Base-by-base conservation (phyloP, 1,139 yeast species). In the Tardiomyces blankii region DNA sequence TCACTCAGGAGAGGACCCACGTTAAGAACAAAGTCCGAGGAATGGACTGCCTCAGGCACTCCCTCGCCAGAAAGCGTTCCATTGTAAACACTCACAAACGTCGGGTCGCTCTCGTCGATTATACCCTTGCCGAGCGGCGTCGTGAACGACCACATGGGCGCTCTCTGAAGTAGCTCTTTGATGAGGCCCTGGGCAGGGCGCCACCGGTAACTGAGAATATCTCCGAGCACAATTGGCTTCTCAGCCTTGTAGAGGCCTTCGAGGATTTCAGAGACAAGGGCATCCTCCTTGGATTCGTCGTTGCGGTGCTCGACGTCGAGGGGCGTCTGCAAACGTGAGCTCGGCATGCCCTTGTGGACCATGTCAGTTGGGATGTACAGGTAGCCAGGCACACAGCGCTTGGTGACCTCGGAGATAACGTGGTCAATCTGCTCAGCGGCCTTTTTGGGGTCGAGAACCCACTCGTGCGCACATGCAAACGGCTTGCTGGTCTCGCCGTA, bases 351-450 rank as follows among this genome's bases (percentile, higher is more conserved):
- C 40, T 67, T 56, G 54, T 75, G 75, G 9, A 80, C 78, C 56
- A 83, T 64, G 58, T 86, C 89, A 40, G 75, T 69, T 2, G 96
- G 96, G 41, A 87, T 62, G 59, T 77, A 84, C 48, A 87, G 65
- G 59, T 82, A 86, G 7, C 94, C 95, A 1, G 96, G 96, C 59
- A 82, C 75, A 27, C 82, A 78, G 47, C 73, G 70, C 41, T 64
- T 68, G 53, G 76, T 67, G 30, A 85, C 77, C 30, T 73, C 69
- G 41, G 60, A 58, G 51, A 87, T 74, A 3, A 85, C 85, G 27
- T 67, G 67, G 61, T 87, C 96, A 46, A 87, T 72, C 57, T 76
- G 73, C 28, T 67, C 67, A n/a, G 77, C 68, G 1, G 78, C 81
- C 11, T 65, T 61, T 2, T 67, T 63, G 28, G 78, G 71, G 49